These are phyloP conservation scores for Calendula officinalis DNA, from an alignment of 129 eudicot species.

Conservation along the genomic window DNA sequence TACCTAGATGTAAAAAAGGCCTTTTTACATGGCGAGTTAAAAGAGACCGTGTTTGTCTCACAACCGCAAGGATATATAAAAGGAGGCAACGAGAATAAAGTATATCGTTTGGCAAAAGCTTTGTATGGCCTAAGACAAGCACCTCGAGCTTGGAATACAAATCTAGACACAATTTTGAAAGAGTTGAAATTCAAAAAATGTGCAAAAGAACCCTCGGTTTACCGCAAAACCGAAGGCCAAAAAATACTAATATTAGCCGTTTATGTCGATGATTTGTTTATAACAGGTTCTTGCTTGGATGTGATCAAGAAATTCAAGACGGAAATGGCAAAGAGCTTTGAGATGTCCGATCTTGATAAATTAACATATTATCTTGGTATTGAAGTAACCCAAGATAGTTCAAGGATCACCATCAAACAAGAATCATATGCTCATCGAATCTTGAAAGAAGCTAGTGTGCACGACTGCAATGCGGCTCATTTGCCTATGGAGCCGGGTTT, in stretches of 20 bases:
- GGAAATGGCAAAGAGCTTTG: no score
- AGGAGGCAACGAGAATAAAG: background rate
- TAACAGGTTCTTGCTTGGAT: background rate
- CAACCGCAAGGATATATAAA: background rate
- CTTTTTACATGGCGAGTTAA: background rate
- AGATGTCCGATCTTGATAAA: no score
- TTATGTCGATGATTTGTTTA: background rate
- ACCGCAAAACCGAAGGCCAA: background rate
- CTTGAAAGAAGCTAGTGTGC: no score
- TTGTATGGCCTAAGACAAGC: slow-evolving; percentile 2
- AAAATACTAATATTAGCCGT: background rate
- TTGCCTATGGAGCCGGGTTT: no score
- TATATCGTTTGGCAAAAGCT: background rate
- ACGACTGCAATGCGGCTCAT: no score
- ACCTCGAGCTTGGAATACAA: slow-evolving; percentile 1
- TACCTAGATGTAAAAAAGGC: slow-evolving; percentile 6
- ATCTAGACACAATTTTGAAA: background rate
- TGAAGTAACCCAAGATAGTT: no score
- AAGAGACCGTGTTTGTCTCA: background rate
- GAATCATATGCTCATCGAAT: no score
- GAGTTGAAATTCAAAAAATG: background rate
- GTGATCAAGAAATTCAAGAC: no score
- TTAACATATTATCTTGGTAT: no score
- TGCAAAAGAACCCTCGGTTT: slow-evolving; percentile 1
- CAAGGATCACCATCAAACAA: no score